Percentiles rank a stretch among this genome's conserved stretches.
These are phyloP conservation scores for Venustampulla echinocandica DNA, from an alignment of 495 filamentous ascomycete genomes.

Conservation along the genomic window DNA sequence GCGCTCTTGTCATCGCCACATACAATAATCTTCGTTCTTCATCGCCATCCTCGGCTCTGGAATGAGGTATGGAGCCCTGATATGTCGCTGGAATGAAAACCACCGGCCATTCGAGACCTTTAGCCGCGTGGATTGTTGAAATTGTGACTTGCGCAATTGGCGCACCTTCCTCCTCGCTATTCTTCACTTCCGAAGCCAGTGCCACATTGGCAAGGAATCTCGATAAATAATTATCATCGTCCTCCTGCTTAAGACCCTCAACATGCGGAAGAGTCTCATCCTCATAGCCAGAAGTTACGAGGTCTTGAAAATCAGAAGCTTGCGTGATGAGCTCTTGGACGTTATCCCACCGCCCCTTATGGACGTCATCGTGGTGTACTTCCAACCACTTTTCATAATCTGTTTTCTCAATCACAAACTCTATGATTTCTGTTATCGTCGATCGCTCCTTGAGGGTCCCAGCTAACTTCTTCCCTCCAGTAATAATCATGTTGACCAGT, in stretches of 20 bases:
- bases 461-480: conserved; percentile 48
- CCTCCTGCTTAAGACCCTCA: conserved; percentile 63
- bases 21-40: conserved; percentile 90
- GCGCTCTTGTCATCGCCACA: conserved; percentile 95
- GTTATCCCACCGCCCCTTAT: conserved; percentile 83
- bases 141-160: conserved; percentile 68
- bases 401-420: conserved; percentile 64
- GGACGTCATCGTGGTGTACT: conserved; percentile 60
- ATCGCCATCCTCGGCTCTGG: conserved; percentile 78
- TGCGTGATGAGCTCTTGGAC: conserved; percentile 80
- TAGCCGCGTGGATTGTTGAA: conserved; percentile 94
- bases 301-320: conserved; percentile 56
- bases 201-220: conserved; percentile 86
- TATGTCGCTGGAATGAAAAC: conserved; percentile 92
- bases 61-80: conserved; percentile 88
- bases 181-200: conserved; percentile 66
- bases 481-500: conserved; percentile 55
- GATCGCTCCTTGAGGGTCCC: conserved; percentile 33
- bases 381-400: conserved; percentile 66
- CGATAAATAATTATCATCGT: conserved; percentile 60
- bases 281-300: conserved; percentile 26
- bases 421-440: conserved; percentile 61
- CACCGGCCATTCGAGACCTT: conserved; percentile 95
- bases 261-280: conserved; percentile 70
- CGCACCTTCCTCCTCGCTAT: conserved; percentile 48